phyloP scores from a whole-genome alignment of 2,329 filamentous ascomycete genomes.

The Xylariaceae sp. region DNA sequence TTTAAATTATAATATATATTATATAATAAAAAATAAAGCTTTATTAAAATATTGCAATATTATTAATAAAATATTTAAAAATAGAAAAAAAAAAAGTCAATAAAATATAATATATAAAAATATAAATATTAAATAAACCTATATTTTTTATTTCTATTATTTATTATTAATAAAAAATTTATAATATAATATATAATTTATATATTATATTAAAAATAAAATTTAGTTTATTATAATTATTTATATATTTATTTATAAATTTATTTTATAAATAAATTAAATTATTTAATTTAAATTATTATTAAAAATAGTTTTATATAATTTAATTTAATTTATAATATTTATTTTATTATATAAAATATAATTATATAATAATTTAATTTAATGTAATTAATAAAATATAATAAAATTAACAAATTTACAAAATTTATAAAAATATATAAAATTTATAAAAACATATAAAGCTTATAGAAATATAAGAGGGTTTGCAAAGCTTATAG shows the following conservation, averaged over 20 bases:
- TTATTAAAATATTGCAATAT: neutral
- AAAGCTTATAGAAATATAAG: too few relatives aligned
- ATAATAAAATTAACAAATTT: too few relatives aligned
- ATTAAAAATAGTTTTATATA: neutral
- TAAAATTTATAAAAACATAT: too few relatives aligned
- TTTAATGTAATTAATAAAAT: too few relatives aligned
- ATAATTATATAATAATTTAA: neutral
- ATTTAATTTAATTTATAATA: neutral
- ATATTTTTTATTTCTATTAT: neutral
- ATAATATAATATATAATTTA: neutral
- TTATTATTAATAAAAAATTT: neutral
- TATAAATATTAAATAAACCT: neutral
- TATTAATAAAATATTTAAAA: neutral
- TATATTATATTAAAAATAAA: neutral
- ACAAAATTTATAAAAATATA: too few relatives aligned
- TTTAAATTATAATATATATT: too few relatives aligned
- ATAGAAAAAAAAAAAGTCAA: too few relatives aligned
- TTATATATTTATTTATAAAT: neutral
- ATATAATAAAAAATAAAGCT: too few relatives aligned
- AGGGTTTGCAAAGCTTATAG: too few relatives aligned
- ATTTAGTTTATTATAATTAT: constrained; percentile 2
- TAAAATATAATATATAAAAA: neutral
- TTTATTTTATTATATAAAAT: neutral
- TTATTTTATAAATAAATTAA: neutral
- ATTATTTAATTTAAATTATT: neutral